Percentiles rank a stretch among this genome's conserved stretches.
These are phyloP conservation scores for Antrodiella citrinella DNA, from an alignment of 768 basidiomycete species.

Conservation along the genomic window DNA sequence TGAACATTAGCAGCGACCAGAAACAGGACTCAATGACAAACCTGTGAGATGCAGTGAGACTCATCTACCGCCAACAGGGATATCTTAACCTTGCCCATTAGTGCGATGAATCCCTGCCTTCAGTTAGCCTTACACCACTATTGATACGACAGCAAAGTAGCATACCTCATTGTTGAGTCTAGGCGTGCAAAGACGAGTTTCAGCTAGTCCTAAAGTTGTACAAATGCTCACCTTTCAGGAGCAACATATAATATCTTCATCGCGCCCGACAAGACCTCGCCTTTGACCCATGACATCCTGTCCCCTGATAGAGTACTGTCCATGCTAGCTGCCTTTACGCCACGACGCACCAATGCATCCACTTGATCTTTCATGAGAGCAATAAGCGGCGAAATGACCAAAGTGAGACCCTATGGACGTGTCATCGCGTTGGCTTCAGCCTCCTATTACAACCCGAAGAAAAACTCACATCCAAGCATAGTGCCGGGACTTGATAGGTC, in stretches of 20 bases:
- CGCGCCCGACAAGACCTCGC: slow-evolving; percentile 27
- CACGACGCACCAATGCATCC: slow-evolving; percentile 49
- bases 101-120: slow-evolving; percentile 24
- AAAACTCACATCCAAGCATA: slow-evolving; percentile 27
- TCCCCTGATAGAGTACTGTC: slow-evolving; percentile 31
- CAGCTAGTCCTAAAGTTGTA: neutral
- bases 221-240: slow-evolving; percentile 34
- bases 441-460: too few relatives aligned
- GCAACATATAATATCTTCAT: slow-evolving; percentile 43
- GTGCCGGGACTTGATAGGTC: slow-evolving; percentile 32
- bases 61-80: slow-evolving; percentile 43
- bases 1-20: neutral
- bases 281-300: slow-evolving; percentile 26
- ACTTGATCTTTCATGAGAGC: slow-evolving; percentile 92
- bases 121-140: slow-evolving; percentile 23
- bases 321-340: slow-evolving; percentile 53
- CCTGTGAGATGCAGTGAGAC: slow-evolving; percentile 40
- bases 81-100: slow-evolving; percentile 36
- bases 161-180: slow-evolving; percentile 37
- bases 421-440: neutral
- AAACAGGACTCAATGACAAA: too few relatives aligned
- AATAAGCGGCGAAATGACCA: slow-evolving; percentile 87
- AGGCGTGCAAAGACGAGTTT: neutral
- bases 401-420: slow-evolving; percentile 54
- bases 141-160: neutral